Evolutionary conservation across 108 stramenopile species (phyloP).

Genomic region (Licmophora abbreviata): DNA sequence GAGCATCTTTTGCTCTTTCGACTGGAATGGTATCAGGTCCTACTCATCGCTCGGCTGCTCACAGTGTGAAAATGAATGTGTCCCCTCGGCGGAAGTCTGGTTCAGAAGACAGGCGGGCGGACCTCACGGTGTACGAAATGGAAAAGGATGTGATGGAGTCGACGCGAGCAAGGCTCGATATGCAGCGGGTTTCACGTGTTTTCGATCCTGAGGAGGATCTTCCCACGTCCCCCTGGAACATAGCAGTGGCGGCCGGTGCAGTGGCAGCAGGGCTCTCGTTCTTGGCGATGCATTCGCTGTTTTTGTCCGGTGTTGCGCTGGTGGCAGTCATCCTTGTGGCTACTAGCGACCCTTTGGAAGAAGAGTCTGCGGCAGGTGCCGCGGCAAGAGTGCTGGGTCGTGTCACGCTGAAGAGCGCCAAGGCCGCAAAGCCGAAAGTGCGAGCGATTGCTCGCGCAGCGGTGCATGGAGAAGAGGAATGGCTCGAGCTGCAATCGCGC

Average conservation of each 20-base stretch:
- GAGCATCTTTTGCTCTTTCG: no score
- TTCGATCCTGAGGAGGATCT: background rate
- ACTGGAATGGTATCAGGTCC: no score
- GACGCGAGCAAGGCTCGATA: conserved; percentile 2
- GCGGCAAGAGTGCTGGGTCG: conserved; percentile 25
- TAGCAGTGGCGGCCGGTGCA: conserved; percentile 14
- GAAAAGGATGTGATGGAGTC: conserved; percentile 6
- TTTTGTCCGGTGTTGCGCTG: conserved; percentile 7
- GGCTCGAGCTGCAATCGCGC: conserved; percentile 5
- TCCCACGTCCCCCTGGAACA: conserved; percentile 9
- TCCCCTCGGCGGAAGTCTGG: no score
- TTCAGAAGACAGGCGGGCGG: no score
- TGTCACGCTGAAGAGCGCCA: conserved; percentile 15
- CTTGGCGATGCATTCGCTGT: conserved; percentile 3
- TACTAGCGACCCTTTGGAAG: conserved; percentile 25
- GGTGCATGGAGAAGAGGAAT: conserved; percentile 8
- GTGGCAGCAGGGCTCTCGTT: conserved; percentile 7
- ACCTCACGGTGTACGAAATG: no score
- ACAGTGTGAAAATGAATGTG: no score
- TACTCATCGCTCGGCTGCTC: no score
- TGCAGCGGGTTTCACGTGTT: conserved; percentile 1
- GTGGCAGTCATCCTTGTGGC: conserved; percentile 17
- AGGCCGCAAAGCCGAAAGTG: conserved; percentile 22
- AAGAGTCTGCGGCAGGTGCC: conserved; percentile 19
- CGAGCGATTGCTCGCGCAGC: conserved; percentile 24